A percentile compares a stretch with the other conserved stretches of the same genome.
Conservation (phyloP, 169 alveolate genomes). For the Cryptosporidium ryanae region DNA sequence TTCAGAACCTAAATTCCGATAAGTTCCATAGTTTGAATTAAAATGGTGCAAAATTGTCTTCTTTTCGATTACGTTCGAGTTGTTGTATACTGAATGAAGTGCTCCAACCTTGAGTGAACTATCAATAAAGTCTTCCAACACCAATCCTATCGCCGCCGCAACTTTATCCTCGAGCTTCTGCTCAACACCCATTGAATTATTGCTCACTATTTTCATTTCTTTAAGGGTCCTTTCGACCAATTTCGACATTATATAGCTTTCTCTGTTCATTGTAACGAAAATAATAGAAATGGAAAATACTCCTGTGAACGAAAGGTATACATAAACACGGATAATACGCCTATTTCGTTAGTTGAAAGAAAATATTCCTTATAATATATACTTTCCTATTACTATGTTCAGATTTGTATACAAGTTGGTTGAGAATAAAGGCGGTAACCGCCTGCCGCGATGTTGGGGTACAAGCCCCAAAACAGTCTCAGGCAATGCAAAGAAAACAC, state of each 20-base stretch:
- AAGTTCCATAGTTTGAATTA: constrained; percentile 12
- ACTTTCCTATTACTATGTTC: too few species aligned
- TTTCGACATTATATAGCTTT: background rate
- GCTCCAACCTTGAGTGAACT: constrained; percentile 12
- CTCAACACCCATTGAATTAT: background rate
- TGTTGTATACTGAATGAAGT: constrained; percentile 10
- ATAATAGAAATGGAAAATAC: background rate
- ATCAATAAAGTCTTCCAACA: constrained; percentile 52
- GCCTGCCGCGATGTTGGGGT: too few species aligned
- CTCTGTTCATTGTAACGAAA: background rate
- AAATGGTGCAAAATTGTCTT: constrained; percentile 12
- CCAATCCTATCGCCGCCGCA: constrained; percentile 30
- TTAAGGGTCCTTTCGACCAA: constrained; percentile 3
- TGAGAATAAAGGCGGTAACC: too few species aligned
- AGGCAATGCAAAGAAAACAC: too few species aligned
- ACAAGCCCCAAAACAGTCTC: too few species aligned
- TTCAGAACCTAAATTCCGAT: too few species aligned
- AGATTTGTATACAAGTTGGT: too few species aligned
- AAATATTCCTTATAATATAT: too few species aligned
- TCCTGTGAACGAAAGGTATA: too few species aligned
- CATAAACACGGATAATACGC: too few species aligned
- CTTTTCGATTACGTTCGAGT: constrained; percentile 7
- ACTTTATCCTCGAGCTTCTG: constrained; percentile 31
- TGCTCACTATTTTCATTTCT: constrained; percentile 5
- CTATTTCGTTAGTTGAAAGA: too few species aligned